phyloP scores from a whole-genome alignment of 768 basidiomycete genomes.

The Pisolithus orientalis region DNA sequence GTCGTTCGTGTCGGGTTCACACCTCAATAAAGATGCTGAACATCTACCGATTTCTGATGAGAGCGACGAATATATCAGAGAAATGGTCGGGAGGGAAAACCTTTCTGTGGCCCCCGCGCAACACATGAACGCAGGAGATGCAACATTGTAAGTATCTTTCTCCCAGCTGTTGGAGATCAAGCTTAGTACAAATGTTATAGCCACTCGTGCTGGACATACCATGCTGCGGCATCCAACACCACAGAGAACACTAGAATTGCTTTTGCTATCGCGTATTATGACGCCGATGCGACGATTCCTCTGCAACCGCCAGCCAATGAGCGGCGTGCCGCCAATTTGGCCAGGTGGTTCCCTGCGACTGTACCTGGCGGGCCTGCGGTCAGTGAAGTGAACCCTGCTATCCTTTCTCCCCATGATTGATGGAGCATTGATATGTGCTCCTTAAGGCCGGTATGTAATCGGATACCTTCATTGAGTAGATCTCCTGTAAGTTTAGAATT shows the following conservation, averaged over 20 bases:
- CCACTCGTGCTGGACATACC: slow-evolving; percentile 7
- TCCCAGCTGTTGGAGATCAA: background rate
- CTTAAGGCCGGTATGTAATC: background rate
- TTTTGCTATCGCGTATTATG: slow-evolving; percentile 1
- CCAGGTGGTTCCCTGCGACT: slow-evolving; percentile 4
- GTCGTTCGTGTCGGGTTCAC: slow-evolving; percentile 6
- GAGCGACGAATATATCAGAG: background rate
- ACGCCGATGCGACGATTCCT: slow-evolving; percentile 3
- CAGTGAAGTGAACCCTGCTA: slow-evolving; percentile 1
- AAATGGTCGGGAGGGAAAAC: slow-evolving; percentile 1
- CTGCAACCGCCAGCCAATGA: background rate
- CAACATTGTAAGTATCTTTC: slow-evolving; percentile 1
- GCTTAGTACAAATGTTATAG: background rate
- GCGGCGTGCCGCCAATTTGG: slow-evolving; percentile 4
- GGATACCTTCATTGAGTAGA: background rate
- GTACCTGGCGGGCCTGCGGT: slow-evolving; percentile 1
- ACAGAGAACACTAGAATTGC: background rate
- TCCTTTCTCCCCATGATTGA: background rate
- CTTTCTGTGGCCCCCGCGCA: slow-evolving; percentile 1
- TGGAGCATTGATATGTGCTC: background rate
- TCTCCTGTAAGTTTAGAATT: too few relatives aligned
- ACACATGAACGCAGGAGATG: slow-evolving; percentile 5
- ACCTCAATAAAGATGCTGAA: background rate
- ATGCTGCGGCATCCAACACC: slow-evolving; percentile 2
- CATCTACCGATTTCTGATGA: slow-evolving; percentile 2